A percentile compares a stretch with the other conserved stretches of the same genome.
These are phyloP conservation scores for Taphrina sp. DNA, from an alignment of 1,139 yeast genomes.

Conservation along the genomic window DNA sequence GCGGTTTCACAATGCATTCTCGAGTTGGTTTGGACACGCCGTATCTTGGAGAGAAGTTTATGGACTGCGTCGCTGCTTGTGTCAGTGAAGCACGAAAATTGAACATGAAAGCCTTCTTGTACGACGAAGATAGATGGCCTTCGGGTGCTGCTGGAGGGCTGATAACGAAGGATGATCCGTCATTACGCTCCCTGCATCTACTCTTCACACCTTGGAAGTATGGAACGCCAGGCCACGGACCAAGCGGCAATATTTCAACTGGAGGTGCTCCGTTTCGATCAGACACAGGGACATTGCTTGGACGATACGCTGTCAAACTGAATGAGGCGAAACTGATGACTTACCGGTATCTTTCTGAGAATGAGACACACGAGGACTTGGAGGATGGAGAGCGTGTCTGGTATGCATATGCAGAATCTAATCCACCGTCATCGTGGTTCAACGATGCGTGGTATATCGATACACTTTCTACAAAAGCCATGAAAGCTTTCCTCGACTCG, in stretches of 20 bases:
- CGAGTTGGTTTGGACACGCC: slow-evolving; percentile 28
- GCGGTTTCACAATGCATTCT: slow-evolving; percentile 31
- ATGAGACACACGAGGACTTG: slow-evolving; percentile 10
- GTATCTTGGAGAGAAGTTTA: slow-evolving; percentile 22
- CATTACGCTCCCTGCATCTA: slow-evolving; percentile 23
- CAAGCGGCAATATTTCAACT: slow-evolving; percentile 20
- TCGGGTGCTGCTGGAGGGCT: slow-evolving; percentile 24
- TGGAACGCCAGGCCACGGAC: slow-evolving; percentile 28
- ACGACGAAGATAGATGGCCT: slow-evolving; percentile 30
- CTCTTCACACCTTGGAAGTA: slow-evolving; percentile 27
- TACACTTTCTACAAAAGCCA: slow-evolving; percentile 19
- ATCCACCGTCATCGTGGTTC: slow-evolving; percentile 20
- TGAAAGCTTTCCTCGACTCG: slow-evolving; percentile 12
- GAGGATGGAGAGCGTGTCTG: slow-evolving; percentile 21
- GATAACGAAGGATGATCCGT: slow-evolving; percentile 16
- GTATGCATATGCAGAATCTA: slow-evolving; percentile 29
- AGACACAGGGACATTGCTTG: slow-evolving; percentile 14
- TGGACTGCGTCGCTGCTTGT: slow-evolving; percentile 22
- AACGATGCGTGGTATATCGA: slow-evolving; percentile 29
- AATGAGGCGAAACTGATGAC: slow-evolving; percentile 10
- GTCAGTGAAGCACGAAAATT: slow-evolving; percentile 19
- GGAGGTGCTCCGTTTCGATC: slow-evolving; percentile 29
- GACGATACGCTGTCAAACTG: slow-evolving; percentile 15
- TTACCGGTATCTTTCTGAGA: slow-evolving; percentile 12
- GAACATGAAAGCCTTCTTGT: slow-evolving; percentile 25